Conservation (phyloP, 2,329 filamentous ascomycete genomes). For the Aspergillus glaucus region DNA sequence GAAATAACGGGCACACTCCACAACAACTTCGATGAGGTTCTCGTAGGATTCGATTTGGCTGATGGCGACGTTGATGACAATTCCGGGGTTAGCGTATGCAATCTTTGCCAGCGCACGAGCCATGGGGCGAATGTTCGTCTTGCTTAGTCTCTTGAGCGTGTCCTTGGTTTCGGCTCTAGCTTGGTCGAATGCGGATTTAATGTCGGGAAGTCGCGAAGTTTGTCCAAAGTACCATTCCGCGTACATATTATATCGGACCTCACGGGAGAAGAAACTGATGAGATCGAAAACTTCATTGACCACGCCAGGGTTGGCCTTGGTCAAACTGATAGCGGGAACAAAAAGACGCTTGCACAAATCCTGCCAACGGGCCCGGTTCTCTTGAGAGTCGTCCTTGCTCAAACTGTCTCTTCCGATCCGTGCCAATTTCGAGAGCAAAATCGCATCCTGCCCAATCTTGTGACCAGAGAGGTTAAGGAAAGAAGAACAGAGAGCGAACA, state of each 20-base stretch:
- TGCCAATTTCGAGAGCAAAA: conserved; percentile 73
- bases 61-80: conserved; percentile 84
- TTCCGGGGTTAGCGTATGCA: conserved; percentile 81
- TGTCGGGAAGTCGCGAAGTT: conserved; percentile 68
- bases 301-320: conserved; percentile 73
- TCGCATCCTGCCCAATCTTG: conserved; percentile 78
- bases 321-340: conserved; percentile 82
- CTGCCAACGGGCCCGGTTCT: conserved; percentile 73
- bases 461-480: conserved; percentile 80
- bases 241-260: conserved; percentile 79
- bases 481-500: conserved; percentile 79
- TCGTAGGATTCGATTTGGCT: conserved; percentile 89
- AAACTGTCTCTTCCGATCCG: conserved; percentile 76
- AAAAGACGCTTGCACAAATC: conserved; percentile 76
- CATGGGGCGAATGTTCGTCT: conserved; percentile 80
- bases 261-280: conserved; percentile 68
- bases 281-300: conserved; percentile 84
- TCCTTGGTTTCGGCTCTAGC: conserved; percentile 74
- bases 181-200: conserved; percentile 70
- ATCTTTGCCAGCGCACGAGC: conserved; percentile 84
- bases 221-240: conserved; percentile 84
- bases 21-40: conserved; percentile 89
- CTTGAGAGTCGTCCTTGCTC: conserved; percentile 59
- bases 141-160: conserved; percentile 81
- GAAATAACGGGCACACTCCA: conserved; percentile 91